phyloP scores from a whole-genome alignment of 2,329 filamentous ascomycete genomes.

The Cladosporium sp. region DNA sequence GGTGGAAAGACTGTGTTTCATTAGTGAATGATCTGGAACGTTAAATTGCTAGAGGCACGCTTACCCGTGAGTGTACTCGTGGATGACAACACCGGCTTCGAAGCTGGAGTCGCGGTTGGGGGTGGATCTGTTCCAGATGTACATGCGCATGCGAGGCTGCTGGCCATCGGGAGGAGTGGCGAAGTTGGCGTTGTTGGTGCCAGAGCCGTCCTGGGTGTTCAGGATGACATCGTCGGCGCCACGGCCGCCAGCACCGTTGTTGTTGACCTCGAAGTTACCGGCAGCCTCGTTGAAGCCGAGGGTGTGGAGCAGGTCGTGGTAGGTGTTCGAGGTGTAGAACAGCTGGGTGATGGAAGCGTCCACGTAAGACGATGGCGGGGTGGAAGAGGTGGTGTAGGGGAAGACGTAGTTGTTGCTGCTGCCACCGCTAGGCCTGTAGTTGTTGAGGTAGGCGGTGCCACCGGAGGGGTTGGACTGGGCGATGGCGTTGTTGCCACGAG shows the following conservation, averaged over 20 bases:
- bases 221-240: conserved; percentile 56
- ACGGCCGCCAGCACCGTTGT: conserved; percentile 54
- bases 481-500: conserved; percentile 60
- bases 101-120: conserved; percentile 58
- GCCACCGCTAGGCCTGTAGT: conserved; percentile 52
- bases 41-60: neutral
- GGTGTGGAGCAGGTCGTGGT: conserved; percentile 59
- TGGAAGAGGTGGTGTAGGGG: conserved; percentile 12
- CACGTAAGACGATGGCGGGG: conserved; percentile 40
- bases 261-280: conserved; percentile 62
- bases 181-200: conserved; percentile 60
- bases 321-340: conserved; percentile 62
- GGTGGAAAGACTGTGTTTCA: conserved; percentile 49
- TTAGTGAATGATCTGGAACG: conserved; percentile 26
- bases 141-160: conserved; percentile 60
- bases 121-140: conserved; percentile 53
- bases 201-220: conserved; percentile 58
- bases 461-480: conserved; percentile 55
- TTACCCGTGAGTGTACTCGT: conserved; percentile 55
- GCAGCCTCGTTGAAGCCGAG: conserved; percentile 60
- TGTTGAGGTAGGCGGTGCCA: conserved; percentile 46
- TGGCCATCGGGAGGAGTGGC: conserved; percentile 55
- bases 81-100: conserved; percentile 61
- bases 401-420: conserved; percentile 45
- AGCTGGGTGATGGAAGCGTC: conserved; percentile 60